A percentile compares a stretch with the other conserved stretches of the same genome.
Conservation (phyloP, 768 basidiomycete genomes). For the Lactarius akahatsu region DNA sequence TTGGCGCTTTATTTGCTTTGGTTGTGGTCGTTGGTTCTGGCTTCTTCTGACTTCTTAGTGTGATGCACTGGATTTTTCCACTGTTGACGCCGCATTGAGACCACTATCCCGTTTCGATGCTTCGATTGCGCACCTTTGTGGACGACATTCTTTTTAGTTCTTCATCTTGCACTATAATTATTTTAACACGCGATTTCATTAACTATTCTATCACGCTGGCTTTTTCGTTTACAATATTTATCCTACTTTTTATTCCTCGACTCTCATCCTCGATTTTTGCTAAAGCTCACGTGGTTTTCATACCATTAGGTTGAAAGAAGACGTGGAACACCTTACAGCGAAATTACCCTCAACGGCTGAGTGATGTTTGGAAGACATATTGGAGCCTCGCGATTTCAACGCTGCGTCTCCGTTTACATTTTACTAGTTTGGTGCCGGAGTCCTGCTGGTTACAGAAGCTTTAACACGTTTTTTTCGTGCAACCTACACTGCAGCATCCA, state of each 20-base stretch:
- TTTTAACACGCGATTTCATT: slow-evolving; percentile 11
- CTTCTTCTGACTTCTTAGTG: slow-evolving; percentile 37
- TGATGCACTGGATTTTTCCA: slow-evolving; percentile 21
- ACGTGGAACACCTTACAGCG: slow-evolving; percentile 51
- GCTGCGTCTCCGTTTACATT: not conserved
- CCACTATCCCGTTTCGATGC: not conserved
- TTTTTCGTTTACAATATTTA: slow-evolving; percentile 8
- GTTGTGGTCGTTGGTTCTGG: slow-evolving; percentile 32
- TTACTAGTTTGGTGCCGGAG: slow-evolving; percentile 13
- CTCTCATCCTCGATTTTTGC: not conserved
- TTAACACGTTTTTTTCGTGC: slow-evolving; percentile 22
- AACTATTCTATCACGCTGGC: slow-evolving; percentile 30
- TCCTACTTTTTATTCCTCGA: slow-evolving; percentile 5
- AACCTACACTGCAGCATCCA: slow-evolving; percentile 17
- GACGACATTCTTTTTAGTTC: not conserved
- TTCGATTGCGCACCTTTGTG: slow-evolving; percentile 6
- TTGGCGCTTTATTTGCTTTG: slow-evolving; percentile 29
- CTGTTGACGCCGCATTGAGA: slow-evolving; percentile 30
- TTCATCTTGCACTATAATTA: slow-evolving; percentile 2
- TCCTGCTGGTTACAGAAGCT: slow-evolving; percentile 15
- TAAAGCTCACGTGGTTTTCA: slow-evolving; percentile 24
- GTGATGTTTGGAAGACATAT: slow-evolving; percentile 15
- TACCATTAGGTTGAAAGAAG: slow-evolving; percentile 61
- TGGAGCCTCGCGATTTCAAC: slow-evolving; percentile 19
- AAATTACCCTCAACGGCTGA: slow-evolving; percentile 32